Evolutionary conservation across 306 rosid species (phyloP), one percentile per base, ranked within the genome.

Genomic region (Vicia sativa): DNA sequence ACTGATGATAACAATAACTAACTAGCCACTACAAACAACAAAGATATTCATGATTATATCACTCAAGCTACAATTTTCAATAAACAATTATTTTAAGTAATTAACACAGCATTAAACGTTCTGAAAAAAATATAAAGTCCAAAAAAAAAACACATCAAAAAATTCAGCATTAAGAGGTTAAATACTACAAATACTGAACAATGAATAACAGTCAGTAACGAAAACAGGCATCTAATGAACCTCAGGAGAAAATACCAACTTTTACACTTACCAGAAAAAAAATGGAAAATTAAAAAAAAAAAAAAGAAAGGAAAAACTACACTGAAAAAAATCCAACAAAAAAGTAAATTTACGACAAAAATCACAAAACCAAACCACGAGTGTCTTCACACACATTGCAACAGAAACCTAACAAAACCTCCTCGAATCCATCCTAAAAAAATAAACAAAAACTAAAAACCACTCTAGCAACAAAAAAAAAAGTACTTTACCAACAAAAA

Each of bases 321-420:
- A 11, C 26, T 6, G 3, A 9, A 41, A 34, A 34, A 34, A 31
- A 31, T 31, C 1, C 6, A 48, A 12, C 12, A 10, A 1, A 10
- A 29, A 5, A 45, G 1, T 13, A 4, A 43, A 4, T 12, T 3
- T 3, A 42, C 2, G 46, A 42, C 11, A 4, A 42, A 4, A 42
- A 34, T 6, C 46, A 0, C 12, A 11, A 42, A 42, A 13, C 7
- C 1, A 12, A 12, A 12, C 15, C 16, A 67, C 12, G 11, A 4
- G 10, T 54, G 37, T 19, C 42, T 11, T 25, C 26, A 52, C 15
- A 62, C 37, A 55, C 75, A 64, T 68, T 62, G 68, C 70, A 29
- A 39, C 72, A 57, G 58, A 67, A 76, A 19, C 62, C 4, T 42
- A 71, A 66, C 7, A 8, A 15, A 54, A 34, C 31, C 3, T 7